Evolutionary conservation across 495 filamentous ascomycete genomes (phyloP), one percentile per base, ranked within the genome.

Genomic region (Annulohypoxylon bovei): DNA sequence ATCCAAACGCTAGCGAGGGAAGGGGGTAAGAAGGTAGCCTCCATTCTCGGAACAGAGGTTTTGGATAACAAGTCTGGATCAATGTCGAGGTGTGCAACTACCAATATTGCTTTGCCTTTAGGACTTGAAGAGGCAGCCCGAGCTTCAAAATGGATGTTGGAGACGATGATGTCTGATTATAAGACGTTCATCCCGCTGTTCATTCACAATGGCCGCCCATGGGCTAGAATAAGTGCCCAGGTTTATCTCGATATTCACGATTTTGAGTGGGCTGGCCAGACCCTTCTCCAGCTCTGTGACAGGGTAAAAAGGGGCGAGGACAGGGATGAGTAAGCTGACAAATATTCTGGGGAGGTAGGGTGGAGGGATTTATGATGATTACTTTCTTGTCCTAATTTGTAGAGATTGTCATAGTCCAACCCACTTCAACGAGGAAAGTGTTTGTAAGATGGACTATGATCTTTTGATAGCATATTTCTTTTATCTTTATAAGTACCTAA

Each of bases 151-250:
- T 95, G 88, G 87, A 85, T 95, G 65, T 77, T 85, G 72, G 75
- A 79, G 33, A 81, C 56, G 20, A 66, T 93, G 53, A 76, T 85
- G 25, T 76, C 83, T 1, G 86, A 93, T 37, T 88, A 88, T 71
- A 81, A 90, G 37, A 93, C 93, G 0, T 94, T 91, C 76, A 80
- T 95, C 27, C 83, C 89, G 0, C 71, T 92, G 6, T 88, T 86
- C 54, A 78, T 79, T 7, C 90, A 93, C 75, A 81, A 77, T 2
- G 85, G 84, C 1, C 78, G 78, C 27, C 82, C 87, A 73, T 97
- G 91, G 92, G 84, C 83, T 4, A 81, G 95, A 28, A 70, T 97
- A 37, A 93, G 90, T 75, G 93, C 84, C 11, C 93, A 97, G 84
- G 82, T 93, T 0, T 98, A 92, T 78, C 75, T 97, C 37, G 92